Evolutionary conservation across 2,329 filamentous ascomycete species (phyloP).

Genomic region (Pochonia chlamydosporia): DNA sequence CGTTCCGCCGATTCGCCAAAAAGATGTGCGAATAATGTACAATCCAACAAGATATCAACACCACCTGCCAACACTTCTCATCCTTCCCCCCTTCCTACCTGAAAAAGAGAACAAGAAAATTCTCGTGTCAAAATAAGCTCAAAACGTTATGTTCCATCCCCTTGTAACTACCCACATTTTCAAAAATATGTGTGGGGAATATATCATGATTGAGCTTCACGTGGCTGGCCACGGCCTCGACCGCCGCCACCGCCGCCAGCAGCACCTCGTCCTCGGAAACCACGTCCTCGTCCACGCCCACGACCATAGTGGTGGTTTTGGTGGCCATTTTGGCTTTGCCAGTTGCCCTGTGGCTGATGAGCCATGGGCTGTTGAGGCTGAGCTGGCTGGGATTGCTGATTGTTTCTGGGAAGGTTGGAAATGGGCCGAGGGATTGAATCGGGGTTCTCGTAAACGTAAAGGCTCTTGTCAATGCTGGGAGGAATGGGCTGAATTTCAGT

Average conservation of each 20-base stretch:
- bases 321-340: conserved; percentile 33
- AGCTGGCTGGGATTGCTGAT: conserved; percentile 24
- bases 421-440: conserved; percentile 87
- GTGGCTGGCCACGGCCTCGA: conserved; percentile 30
- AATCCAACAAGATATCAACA: conserved; percentile 30
- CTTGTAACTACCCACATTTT: conserved; percentile 16
- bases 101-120: conserved; percentile 14
- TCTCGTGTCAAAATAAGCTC: conserved; percentile 1
- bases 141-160: conserved; percentile 13
- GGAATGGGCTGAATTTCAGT: conserved; percentile 98
- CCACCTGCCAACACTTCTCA: conserved; percentile 13
- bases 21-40: conserved; percentile 34
- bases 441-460: conserved; percentile 96
- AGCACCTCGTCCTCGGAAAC: conserved; percentile 33
- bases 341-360: conserved; percentile 31
- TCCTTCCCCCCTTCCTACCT: not conserved
- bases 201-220: conserved; percentile 28
- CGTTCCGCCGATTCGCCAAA: conserved; percentile 30
- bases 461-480: conserved; percentile 87
- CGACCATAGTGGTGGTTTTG: conserved; percentile 30
- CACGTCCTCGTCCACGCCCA: conserved; percentile 31
- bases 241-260: conserved; percentile 23
- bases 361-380: conserved; percentile 12
- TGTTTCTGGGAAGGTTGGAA: conserved; percentile 38
- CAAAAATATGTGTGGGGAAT: conserved; percentile 18